phyloP scores from a whole-genome alignment of 1,139 yeast species.

The Saccharomycopsis hybrid region DNA sequence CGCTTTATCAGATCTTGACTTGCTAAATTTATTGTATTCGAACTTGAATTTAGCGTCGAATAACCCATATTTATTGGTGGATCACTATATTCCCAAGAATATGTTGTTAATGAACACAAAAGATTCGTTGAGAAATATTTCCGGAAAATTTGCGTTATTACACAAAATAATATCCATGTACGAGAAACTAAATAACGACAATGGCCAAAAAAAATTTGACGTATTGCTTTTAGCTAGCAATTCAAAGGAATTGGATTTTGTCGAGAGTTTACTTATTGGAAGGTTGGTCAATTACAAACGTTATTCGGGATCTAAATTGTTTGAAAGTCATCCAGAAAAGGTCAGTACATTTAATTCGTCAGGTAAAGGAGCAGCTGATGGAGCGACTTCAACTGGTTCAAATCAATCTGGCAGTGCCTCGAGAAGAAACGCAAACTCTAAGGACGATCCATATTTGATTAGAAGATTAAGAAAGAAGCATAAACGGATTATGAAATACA shows the following conservation, averaged over 20 bases:
- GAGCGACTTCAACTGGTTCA: neutral
- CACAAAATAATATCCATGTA: conserved; percentile 42
- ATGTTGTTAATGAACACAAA: conserved; percentile 58
- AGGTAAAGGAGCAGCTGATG: neutral
- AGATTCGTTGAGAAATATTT: conserved; percentile 43
- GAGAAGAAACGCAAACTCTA: conserved; percentile 9
- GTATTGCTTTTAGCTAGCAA: conserved; percentile 53
- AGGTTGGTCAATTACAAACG: conserved; percentile 51
- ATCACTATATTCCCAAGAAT: conserved; percentile 68
- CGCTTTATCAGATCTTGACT: neutral
- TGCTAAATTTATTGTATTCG: conserved; percentile 37
- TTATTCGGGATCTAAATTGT: conserved; percentile 54
- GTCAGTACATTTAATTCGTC: neutral
- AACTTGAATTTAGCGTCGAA: conserved; percentile 46
- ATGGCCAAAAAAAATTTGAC: conserved; percentile 20
- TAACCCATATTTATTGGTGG: conserved; percentile 66
- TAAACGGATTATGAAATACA: conserved; percentile 9
- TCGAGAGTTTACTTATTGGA: conserved; percentile 64
- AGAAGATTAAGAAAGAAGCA: conserved; percentile 14
- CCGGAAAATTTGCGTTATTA: conserved; percentile 54
- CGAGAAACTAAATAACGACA: conserved; percentile 12
- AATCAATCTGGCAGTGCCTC: neutral
- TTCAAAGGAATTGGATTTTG: conserved; percentile 61
- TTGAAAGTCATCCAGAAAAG: conserved; percentile 31
- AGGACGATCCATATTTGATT: conserved; percentile 20